Base-by-base conservation (phyloP, 23 red algal species). In the Gracilaria vermiculophylla region DNA sequence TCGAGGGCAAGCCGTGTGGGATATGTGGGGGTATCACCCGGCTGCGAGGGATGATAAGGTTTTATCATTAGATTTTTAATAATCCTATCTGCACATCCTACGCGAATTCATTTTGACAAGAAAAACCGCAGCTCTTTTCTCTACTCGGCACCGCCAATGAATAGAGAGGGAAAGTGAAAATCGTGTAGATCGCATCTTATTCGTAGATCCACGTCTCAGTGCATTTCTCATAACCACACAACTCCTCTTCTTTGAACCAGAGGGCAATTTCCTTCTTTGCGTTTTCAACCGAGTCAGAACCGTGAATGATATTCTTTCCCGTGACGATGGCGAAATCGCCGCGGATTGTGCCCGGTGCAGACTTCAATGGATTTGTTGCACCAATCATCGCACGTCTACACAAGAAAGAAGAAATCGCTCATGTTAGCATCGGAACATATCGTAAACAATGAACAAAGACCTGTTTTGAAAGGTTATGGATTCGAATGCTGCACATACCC, bases 321-420 rank as follows among this genome's bases (percentile, higher is more conserved):
- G 92, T 90, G 51, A 95, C 92, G 40, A 99, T 81, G 19, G 83
- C 89, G 52, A 90, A 86, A 58, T 91, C 93, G 43, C 97, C 97
- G 32, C 97, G 97, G 54, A 99, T 99, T 5, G 97, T 95, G 41
- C 97, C 88, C 33, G 94, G 93, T n/a, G 80, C 88, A 19, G 87
- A 95, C 50, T 95, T 87, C 29, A 94, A 80, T 48, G 97, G 97
- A 43, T 99, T 92, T 39, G 97, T 99, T 9, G 92, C 92, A 42
- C 97, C 96, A 41, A 98, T 86, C 92, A 98, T 89, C 41, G 72
- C 58, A 29, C 84, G 84, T 43, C 81, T 86, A 23, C 4, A 47
- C 43, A 47, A 47, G n/a, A 28, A 23, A 60, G 20, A 3, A 3
- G 6, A 32, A 36, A 29, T 79, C 1, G 1, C n/a, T n/a, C n/a